phyloP scores from a whole-genome alignment of 1,284 basidiomycete species.

The Xanthoconium separans region DNA sequence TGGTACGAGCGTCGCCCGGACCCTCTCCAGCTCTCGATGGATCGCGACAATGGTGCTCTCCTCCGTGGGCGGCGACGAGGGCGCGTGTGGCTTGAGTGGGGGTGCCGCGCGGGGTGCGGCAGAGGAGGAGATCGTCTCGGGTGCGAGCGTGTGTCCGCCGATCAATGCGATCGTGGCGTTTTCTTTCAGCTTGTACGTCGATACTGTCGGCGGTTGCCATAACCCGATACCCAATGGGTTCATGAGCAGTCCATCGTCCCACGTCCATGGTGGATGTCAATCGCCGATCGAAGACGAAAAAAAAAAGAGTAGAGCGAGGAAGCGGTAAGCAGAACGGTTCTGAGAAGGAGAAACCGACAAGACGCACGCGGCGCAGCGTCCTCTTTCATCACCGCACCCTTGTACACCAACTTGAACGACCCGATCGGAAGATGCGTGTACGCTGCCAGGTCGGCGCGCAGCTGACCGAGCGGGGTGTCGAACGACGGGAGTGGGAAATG shows the following conservation, averaged over 20 bases:
- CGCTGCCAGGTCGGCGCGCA: slow-evolving; percentile 58
- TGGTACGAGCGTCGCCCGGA: slow-evolving; percentile 53
- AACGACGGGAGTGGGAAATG: slow-evolving; percentile 57
- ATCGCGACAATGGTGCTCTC: slow-evolving; percentile 55
- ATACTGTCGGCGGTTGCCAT: slow-evolving; percentile 44
- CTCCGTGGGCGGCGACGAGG: slow-evolving; percentile 40
- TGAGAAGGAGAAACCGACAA: slow-evolving; percentile 2
- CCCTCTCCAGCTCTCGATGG: slow-evolving; percentile 54
- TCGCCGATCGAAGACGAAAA: not conserved
- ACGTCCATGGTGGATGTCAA: not conserved
- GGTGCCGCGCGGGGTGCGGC: not conserved
- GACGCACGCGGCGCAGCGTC: slow-evolving; percentile 63
- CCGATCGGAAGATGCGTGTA: slow-evolving; percentile 60
- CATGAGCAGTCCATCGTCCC: no score
- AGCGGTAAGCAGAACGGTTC: not conserved
- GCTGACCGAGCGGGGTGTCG: slow-evolving; percentile 49
- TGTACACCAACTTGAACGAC: slow-evolving; percentile 77
- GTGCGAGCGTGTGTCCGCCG: slow-evolving; percentile 36
- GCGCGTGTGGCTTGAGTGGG: not conserved
- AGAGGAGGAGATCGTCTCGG: slow-evolving; percentile 24
- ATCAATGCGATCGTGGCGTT: slow-evolving; percentile 67
- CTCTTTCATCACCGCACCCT: slow-evolving; percentile 79
- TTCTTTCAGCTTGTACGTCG: slow-evolving; percentile 58
- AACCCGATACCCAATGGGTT: no score
- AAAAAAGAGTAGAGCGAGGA: not conserved